phyloP scores from a whole-genome alignment of 2,329 filamentous ascomycete species.

The Arthroderma sp. region DNA sequence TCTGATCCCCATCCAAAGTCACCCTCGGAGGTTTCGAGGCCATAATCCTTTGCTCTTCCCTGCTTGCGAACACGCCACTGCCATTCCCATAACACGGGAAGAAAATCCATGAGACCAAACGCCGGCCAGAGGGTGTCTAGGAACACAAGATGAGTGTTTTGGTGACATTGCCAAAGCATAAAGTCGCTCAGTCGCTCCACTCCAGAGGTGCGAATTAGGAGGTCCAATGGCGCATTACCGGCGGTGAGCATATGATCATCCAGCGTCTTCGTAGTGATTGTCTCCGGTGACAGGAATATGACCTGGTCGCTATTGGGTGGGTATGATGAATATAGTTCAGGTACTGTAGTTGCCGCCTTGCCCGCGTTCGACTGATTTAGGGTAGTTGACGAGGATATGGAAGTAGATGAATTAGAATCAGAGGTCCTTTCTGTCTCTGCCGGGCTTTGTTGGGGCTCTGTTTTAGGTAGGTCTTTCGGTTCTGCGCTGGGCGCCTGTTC shows the following conservation, averaged over 20 bases:
- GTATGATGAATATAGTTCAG: slow-evolving; percentile 11
- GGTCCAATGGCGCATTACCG: slow-evolving; percentile 71
- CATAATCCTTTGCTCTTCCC: not conserved
- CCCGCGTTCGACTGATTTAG: slow-evolving; percentile 27
- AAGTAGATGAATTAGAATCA: slow-evolving; percentile 19
- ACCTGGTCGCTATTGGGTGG: slow-evolving; percentile 15
- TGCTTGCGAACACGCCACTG: slow-evolving; percentile 49
- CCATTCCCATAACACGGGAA: slow-evolving; percentile 90
- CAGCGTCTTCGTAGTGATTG: slow-evolving; percentile 70
- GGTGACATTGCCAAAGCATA: slow-evolving; percentile 96
- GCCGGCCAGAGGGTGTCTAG: slow-evolving; percentile 89
- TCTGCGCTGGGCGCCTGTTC: slow-evolving; percentile 46
- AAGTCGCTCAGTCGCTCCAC: slow-evolving; percentile 91
- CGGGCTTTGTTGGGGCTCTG: not conserved
- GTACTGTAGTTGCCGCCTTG: slow-evolving; percentile 14
- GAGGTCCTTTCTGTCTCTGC: slow-evolving; percentile 3
- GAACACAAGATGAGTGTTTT: slow-evolving; percentile 86
- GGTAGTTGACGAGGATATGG: slow-evolving; percentile 37
- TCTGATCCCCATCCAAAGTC: too few relatives aligned
- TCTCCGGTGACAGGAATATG: slow-evolving; percentile 62
- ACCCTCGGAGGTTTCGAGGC: too few relatives aligned
- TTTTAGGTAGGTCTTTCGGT: slow-evolving; percentile 22
- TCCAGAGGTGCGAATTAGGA: slow-evolving; percentile 83
- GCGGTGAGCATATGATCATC: slow-evolving; percentile 80
- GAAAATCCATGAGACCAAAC: slow-evolving; percentile 84